Evolutionary conservation across 2,329 filamentous ascomycete species (phyloP).

Genomic region (Cladosporium austrohemisphaericum): DNA sequence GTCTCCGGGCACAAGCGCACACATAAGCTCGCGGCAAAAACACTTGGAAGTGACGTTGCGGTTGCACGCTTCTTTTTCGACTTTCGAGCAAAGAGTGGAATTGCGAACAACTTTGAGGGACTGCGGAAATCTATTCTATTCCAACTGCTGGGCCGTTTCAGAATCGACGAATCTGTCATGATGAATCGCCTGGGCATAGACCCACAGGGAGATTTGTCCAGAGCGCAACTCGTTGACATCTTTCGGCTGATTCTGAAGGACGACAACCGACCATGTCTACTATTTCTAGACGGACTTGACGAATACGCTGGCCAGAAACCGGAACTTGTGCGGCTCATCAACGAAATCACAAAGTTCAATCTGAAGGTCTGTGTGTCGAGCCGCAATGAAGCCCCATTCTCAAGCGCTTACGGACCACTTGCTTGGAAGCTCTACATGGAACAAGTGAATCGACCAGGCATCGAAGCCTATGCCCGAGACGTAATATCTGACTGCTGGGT

Average conservation of each 20-base stretch:
- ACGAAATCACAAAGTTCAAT: not conserved
- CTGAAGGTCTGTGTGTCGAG: not conserved
- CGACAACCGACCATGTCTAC: not conserved
- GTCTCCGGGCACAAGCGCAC: too few species aligned
- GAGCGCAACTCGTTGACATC: not conserved
- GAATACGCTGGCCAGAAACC: not conserved
- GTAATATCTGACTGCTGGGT: too few species aligned
- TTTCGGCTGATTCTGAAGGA: not conserved
- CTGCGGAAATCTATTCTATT: not conserved
- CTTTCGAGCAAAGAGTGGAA: too few species aligned
- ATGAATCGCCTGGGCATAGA: not conserved
- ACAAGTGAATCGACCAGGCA: not conserved
- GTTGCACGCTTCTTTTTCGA: too few species aligned
- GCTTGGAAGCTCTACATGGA: not conserved
- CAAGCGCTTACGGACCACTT: not conserved
- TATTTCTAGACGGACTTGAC: not conserved
- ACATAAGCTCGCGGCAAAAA: too few species aligned
- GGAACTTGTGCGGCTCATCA: not conserved
- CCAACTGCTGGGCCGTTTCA: not conserved
- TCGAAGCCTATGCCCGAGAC: not conserved
- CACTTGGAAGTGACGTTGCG: too few species aligned
- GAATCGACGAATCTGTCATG: not conserved
- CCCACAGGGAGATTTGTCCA: not conserved
- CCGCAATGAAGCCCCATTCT: not conserved
- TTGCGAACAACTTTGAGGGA: not conserved